Evolutionary conservation across 176 grass and related monocot genomes (phyloP), one percentile per base, ranked within the genome.

Genomic region (Carex myosuroides): DNA sequence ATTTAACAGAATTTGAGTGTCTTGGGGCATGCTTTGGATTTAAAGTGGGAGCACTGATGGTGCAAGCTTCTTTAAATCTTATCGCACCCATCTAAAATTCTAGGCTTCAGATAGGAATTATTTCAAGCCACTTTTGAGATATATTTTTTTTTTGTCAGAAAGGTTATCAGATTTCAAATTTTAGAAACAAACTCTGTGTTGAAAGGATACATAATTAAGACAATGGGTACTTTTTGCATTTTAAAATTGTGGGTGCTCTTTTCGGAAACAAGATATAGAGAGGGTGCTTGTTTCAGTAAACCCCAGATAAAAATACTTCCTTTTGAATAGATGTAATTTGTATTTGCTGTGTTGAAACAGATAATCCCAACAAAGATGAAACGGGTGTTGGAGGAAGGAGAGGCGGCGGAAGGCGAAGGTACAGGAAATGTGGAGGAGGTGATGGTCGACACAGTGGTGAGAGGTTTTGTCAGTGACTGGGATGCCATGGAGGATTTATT

Each of bases 291-390:
- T 33, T 56, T 10, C 22, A 32, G 12, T 78, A 57, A 57, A 53
- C 71, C 72, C 52, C 32, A 3, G 32, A 57, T 57, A 78, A 78
- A 55, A 55, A 52, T 52, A 73, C 8, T 55, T 17, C 18, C 9
- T 32, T n/a, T 35, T 57, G 5, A 78, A 52, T 78, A 17, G 14
- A 78, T 48, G 5, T 62, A 12, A 1, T 4, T 9, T 52, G 37
- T 67, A 22, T 42, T 82, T 78, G 70, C 44, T 14, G 64, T 71
- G 16, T 86, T 59, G 39, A 24, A 50, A 62, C 53, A 99, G 96
- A 92, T 99, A 84, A 92, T 99, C 68, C 96, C 93, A 41, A 92
- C 93, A 86, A 94, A 92, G 90, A 99, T 99, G 96, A 99, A 94
- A 87, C 59, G 70, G 54, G 83, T 92, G 41, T 64, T 88, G 12